Base-by-base conservation (phyloP, 371 early-diverging fungal species). In the Batrachochytrium dendrobatidis region DNA sequence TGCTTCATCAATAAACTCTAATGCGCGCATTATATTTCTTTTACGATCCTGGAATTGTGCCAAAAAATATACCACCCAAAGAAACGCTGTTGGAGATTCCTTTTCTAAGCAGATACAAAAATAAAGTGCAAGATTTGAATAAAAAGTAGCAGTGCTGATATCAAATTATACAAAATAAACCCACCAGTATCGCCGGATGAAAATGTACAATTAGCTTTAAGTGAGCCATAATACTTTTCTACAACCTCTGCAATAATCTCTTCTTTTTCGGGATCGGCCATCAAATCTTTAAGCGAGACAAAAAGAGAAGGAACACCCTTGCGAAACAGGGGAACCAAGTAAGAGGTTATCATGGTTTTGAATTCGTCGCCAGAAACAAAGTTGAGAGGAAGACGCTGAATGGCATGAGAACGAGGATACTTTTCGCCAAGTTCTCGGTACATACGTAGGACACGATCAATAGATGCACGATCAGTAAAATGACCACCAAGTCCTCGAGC, bases 301-400 rank as follows among this genome's bases (percentile, higher is more conserved):
- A 94, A 95, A 51, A 94, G 67, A 1, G 95, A 94, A 3, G 95
- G 95, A 2, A 95, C 87, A 32, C 95, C 94, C 74, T 93, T 93
- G 61, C 88, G 81, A 61, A 96, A 81, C 48, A 83, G 81, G 20
- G 69, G 75, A 48, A 82, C 83, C 17, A 91, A 73, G 59, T 87
- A 84, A 25, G 66, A 71, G 34, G 84, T 86, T 1, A 83, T 82
- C 55, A 75, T 70, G 24, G 58, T 55, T 25, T 73, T 75, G 76
- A 97, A 95, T 25, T 71, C 29, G 24, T 73, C 67, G 17, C 70
- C 71, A 64, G 1, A 3, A 25, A 85, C 82, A 66, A 85, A 84
- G 2, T 82, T 72, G 5, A 96, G 80, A 10, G 90, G 87, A 44
- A 88, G 61, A 24, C 84, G 79, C 61, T 87, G 82, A 53, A 91